phyloP scores from a whole-genome alignment of 2,329 filamentous ascomycete genomes.

The Xylaria polymorpha region DNA sequence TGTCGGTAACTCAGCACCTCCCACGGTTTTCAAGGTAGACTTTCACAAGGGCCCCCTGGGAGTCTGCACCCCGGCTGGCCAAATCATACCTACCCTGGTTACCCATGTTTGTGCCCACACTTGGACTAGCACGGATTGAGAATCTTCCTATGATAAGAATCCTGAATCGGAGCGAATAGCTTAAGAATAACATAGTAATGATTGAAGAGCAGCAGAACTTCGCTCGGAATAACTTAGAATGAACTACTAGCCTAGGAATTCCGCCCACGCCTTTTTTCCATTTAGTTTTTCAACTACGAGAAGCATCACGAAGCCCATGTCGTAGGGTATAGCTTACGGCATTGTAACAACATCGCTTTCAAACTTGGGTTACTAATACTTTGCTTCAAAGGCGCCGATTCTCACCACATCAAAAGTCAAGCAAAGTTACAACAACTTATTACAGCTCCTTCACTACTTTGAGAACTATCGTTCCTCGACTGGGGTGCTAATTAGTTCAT shows the following conservation, averaged over 20 bases:
- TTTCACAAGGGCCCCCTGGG: constrained; percentile 46
- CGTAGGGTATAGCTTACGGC: constrained; percentile 5
- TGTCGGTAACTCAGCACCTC: constrained; percentile 48
- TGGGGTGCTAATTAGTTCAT: constrained; percentile 51
- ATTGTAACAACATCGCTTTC: constrained; percentile 8
- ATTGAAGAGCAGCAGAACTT: constrained; percentile 41
- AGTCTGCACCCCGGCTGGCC: constrained; percentile 50
- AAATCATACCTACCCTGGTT: constrained; percentile 45
- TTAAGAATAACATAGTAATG: constrained; percentile 25
- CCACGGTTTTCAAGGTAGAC: constrained; percentile 33
- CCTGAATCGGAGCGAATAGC: constrained; percentile 36
- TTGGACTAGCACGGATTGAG: constrained; percentile 42
- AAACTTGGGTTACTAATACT: not conserved
- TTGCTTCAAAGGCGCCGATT: constrained; percentile 14
- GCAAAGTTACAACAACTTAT: constrained; percentile 16
- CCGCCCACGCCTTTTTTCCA: not conserved
- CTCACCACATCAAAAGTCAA: constrained; percentile 18
- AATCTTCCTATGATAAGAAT: constrained; percentile 47
- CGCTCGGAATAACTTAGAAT: constrained; percentile 28
- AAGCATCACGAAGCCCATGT: constrained; percentile 11
- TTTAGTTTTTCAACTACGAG: constrained; percentile 10
- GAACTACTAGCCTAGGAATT: constrained; percentile 9
- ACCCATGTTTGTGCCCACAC: constrained; percentile 47
- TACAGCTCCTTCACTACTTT: constrained; percentile 36
- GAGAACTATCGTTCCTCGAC: constrained; percentile 34